phyloP scores from a whole-genome alignment of 2,329 filamentous ascomycete genomes.

The Talaromyces islandicus region DNA sequence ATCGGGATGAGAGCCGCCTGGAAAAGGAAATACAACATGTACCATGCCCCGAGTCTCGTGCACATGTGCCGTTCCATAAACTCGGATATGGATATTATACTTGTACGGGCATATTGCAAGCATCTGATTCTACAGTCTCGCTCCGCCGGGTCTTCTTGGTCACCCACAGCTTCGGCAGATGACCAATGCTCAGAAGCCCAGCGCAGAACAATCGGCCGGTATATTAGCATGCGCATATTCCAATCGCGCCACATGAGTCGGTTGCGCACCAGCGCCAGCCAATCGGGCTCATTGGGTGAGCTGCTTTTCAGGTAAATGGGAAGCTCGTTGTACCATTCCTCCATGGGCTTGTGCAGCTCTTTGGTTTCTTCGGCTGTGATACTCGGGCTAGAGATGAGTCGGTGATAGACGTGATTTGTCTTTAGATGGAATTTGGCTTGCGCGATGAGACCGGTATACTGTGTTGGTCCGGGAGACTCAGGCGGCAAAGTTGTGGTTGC shows the following conservation, averaged over 20 bases:
- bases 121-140: constrained; percentile 34
- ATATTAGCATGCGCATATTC: constrained; percentile 40
- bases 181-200: constrained; percentile 33
- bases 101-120: constrained; percentile 34
- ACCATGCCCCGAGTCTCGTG: constrained; percentile 39
- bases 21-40: constrained; percentile 42
- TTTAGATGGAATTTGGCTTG: constrained; percentile 39
- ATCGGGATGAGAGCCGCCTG: constrained; percentile 40
- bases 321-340: constrained; percentile 37
- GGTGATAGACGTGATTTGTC: constrained; percentile 41
- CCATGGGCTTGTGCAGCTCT: constrained; percentile 35
- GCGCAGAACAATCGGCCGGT: constrained; percentile 37
- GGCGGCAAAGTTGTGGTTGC: constrained; percentile 30
- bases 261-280: constrained; percentile 33
- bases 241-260: constrained; percentile 39
- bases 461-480: constrained; percentile 33
- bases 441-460: constrained; percentile 39
- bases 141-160: constrained; percentile 30
- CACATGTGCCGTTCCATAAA: constrained; percentile 36
- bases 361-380: constrained; percentile 37
- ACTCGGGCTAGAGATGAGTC: constrained; percentile 37
- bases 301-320: constrained; percentile 35
- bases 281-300: constrained; percentile 27
- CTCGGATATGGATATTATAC: constrained; percentile 36
- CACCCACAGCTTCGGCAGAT: constrained; percentile 20